Evolutionary conservation across 2,329 filamentous ascomycete species (phyloP), one percentile per base, ranked within the genome.

Genomic region (Triangularia verruculosa): DNA sequence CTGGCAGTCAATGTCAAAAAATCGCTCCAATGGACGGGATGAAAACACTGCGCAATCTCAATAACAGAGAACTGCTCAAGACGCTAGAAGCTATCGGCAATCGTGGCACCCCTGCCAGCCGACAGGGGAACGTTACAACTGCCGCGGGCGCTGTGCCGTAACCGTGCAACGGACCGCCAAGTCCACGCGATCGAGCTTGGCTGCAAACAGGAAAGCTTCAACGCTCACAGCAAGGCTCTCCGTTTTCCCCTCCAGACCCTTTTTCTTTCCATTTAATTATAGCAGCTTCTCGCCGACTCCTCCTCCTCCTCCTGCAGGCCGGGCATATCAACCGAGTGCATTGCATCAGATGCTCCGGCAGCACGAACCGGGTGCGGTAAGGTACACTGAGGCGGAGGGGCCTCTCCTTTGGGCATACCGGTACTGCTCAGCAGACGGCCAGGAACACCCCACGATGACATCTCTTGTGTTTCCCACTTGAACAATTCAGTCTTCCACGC

Each of bases 401-500:
- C n/a, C 39, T 11, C 39, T 17, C 39, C 17, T 20, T 47, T 47
- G 39, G 39, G 39, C 34, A 39, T 39, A n/a, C n/a, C n/a, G n/a
- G n/a, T n/a, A 53, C 20, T 17, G 12, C 47, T 53, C 47, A 53
- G n/a, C n/a, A 13, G 34, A 39, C 4, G 6, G 34, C 13, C 13
- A 39, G 34, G 34, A 39, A 39, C 34, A 39, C 11, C 34, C 13
- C 15, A 28, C 27, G 27, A 28, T 28, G 27, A 28, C 4, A 4
- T 28, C 15, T 34, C 32, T 34, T 34, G 11, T 34, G 11, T 4
- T 34, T 9, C 11, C 13, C 30, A 12, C 9, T 39, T 39, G 34
- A 39, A 39, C 34, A 39, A 39, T 39, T 39, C 34, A 39, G 34
- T 60, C 52, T 28, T 62, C 39, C 57, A 62, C 54, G 24, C 59